Evolutionary conservation across 768 basidiomycete species (phyloP), one percentile per base, ranked within the genome.

Genomic region (Fibroporia radiculosa): DNA sequence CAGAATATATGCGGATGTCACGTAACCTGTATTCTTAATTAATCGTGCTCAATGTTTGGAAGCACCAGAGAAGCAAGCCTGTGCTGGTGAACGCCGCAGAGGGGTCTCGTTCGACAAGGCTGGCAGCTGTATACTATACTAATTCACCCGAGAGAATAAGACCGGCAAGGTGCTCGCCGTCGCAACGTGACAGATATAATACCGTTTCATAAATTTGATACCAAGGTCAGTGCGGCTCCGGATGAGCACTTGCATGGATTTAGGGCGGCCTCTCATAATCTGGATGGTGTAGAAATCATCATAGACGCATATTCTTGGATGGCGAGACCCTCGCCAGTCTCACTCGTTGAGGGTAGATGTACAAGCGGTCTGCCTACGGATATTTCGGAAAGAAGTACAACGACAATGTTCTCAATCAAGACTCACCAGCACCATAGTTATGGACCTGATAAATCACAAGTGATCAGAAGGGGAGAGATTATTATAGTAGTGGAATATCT

Each of bases 201-300:
- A 48, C 5, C 40, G 46, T 26, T 48, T 40, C 4, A 42, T 35
- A 18, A 48, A 48, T 34, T 48, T 40, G 32, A 48, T 42, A 24
- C 46, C 46, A 26, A 48, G 13, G 24, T 35, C 40, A 7, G 33
- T 4, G 2, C 23, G 22, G 8, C 42, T 38, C 16, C 10, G 20
- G 7, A 52, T 56, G 3, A 56, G 41, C 7, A 54, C 55, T 20
- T 49, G 47, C 49, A 56, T 52, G 31, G 54, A 56, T 39, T 56
- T 52, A 33, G 45, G 48, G 0, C 46, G 38, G 16, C 47, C 48
- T 12, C 32, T 35, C 55, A 56, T 50, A 25, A 6, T 46, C 42
- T 5, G 55, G 55, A 33, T 54, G 45, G 27, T 40, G 42, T 10
- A 56, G 47, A 16, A 51, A 49, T 31, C 48, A 56, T 2, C 52